Percentiles rank a stretch among this genome's conserved stretches.
Conservation (phyloP, 192 early-diverging fungal genomes). For the Coemansia reversa region DNA sequence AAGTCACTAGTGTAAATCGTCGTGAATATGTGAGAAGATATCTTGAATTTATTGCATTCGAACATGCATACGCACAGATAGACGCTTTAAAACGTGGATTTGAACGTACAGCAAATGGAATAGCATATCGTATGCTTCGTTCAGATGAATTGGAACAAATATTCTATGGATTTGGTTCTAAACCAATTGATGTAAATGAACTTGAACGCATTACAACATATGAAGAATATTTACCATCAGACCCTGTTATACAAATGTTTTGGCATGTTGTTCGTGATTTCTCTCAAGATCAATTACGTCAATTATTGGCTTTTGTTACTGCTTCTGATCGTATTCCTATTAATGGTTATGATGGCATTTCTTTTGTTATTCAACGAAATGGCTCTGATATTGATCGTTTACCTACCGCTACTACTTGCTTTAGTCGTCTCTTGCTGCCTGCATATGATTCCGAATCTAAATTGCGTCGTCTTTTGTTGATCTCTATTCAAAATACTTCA, state of each 20-base stretch:
- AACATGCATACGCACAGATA: slow-evolving; percentile 63
- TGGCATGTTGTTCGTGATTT: slow-evolving; percentile 79
- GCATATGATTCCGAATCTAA: slow-evolving; percentile 74
- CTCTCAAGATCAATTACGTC: slow-evolving; percentile 62
- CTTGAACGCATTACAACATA: slow-evolving; percentile 74
- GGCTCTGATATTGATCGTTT: slow-evolving; percentile 84
- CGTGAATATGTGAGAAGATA: slow-evolving; percentile 71
- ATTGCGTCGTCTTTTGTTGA: slow-evolving; percentile 71
- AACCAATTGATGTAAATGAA: slow-evolving; percentile 62
- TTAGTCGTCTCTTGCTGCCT: slow-evolving; percentile 83
- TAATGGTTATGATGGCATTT: slow-evolving; percentile 71
- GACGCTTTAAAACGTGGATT: slow-evolving; percentile 79
- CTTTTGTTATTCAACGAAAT: slow-evolving; percentile 95
- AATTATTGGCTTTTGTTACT: slow-evolving; percentile 87
- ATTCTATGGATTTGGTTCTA: slow-evolving; percentile 59
- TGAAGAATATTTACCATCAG: slow-evolving; percentile 71
- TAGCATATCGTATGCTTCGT: slow-evolving; percentile 40
- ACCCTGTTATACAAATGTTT: slow-evolving; percentile 71
- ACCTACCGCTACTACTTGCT: slow-evolving; percentile 90
- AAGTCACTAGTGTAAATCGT: slow-evolving; percentile 79
- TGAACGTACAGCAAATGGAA: slow-evolving; percentile 55
- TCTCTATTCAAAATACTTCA: slow-evolving; percentile 87
- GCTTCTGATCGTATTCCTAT: slow-evolving; percentile 87
- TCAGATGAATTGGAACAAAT: slow-evolving; percentile 74
- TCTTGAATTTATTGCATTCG: slow-evolving; percentile 64